Conservation (phyloP, 176 grass and related monocot genomes). For the Olyra latifolia region DNA sequence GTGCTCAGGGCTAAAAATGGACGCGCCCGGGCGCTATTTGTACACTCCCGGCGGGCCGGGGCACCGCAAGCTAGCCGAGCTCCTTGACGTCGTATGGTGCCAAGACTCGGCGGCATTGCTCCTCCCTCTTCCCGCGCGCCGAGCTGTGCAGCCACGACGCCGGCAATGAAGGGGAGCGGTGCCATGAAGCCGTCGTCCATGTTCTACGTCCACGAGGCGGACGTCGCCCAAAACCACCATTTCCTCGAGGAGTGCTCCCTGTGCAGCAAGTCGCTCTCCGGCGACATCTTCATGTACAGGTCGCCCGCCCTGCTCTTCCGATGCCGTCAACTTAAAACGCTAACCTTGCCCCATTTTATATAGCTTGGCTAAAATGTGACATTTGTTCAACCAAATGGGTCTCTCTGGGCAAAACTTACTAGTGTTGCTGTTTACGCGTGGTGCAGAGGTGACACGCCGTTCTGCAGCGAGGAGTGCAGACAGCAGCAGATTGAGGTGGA, state of each 20-base stretch:
- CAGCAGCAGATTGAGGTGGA: slow-evolving; percentile 82
- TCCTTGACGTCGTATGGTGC: slow-evolving; percentile 36
- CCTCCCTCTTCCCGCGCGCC: slow-evolving; percentile 40
- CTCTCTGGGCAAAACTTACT: no score
- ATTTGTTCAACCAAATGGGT: no score
- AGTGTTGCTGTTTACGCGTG: no score
- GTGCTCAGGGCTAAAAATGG: slow-evolving; percentile 34
- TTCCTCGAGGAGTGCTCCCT: slow-evolving; percentile 64
- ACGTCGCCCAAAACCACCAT: slow-evolving; percentile 42
- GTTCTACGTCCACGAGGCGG: slow-evolving; percentile 61
- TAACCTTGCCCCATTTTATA: no score
- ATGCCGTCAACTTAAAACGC: neutral
- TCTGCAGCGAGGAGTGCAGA: slow-evolving; percentile 96
- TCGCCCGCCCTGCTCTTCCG: neutral
- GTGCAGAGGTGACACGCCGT: slow-evolving; percentile 79
- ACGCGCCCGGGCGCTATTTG: slow-evolving; percentile 25
- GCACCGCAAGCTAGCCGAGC: slow-evolving; percentile 25
- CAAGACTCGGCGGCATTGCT: slow-evolving; percentile 45
- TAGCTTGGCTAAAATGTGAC: no score
- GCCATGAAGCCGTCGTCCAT: slow-evolving; percentile 51
- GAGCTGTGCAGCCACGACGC: slow-evolving; percentile 7
- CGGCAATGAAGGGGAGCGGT: slow-evolving; percentile 49
- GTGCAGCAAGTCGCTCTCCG: slow-evolving; percentile 55
- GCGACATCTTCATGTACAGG: slow-evolving; percentile 79
- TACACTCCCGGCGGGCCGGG: neutral